Evolutionary conservation across 345 rosid genomes (phyloP).

Genomic region (Moricandia arvensis): DNA sequence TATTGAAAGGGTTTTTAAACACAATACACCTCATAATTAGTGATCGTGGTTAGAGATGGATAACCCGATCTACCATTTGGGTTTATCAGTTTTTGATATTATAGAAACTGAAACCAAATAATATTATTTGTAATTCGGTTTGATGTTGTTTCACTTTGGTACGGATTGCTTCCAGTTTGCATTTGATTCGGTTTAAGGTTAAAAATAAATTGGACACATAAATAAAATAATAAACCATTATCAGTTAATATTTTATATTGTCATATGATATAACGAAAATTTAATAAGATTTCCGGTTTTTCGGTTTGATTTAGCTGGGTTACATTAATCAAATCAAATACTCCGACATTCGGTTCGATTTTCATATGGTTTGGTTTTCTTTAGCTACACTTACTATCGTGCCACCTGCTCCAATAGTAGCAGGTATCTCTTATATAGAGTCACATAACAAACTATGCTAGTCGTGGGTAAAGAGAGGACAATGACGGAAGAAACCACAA

Average conservation of each 20-base stretch:
- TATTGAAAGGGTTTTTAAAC: too few relatives aligned
- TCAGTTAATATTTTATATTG: neutral
- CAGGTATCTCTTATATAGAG: neutral
- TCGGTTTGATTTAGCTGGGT: neutral
- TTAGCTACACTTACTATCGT: neutral
- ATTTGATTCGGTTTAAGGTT: neutral
- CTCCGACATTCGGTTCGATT: neutral
- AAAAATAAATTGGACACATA: neutral
- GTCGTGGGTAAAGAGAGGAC: neutral
- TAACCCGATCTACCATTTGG: neutral
- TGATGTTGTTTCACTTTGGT: neutral
- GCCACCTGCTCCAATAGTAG: neutral
- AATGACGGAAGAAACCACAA: constrained; percentile 23
- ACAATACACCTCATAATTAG: too few relatives aligned
- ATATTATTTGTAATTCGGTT: neutral
- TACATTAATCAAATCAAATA: neutral
- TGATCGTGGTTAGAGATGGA: neutral
- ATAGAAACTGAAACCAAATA: neutral
- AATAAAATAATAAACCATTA: neutral
- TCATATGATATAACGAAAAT: too few relatives aligned
- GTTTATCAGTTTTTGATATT: neutral
- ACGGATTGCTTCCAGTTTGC: neutral
- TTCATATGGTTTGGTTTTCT: neutral
- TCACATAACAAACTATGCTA: too few relatives aligned
- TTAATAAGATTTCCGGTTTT: too few relatives aligned